Evolutionary conservation across 1,139 yeast genomes (phyloP).

Genomic region (Yamadazyma taylorii): DNA sequence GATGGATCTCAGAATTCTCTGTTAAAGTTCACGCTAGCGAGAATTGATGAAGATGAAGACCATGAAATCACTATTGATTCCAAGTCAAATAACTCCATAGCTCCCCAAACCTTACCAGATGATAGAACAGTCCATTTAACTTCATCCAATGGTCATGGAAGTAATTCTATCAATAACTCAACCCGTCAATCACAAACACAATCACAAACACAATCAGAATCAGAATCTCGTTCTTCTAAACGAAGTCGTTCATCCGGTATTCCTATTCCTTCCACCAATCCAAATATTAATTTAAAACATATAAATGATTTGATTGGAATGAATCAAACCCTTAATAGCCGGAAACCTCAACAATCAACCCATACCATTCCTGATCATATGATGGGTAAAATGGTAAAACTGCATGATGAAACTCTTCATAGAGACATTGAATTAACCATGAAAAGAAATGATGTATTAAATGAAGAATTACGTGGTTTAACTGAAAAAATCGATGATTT

Average conservation of each 20-base stretch:
- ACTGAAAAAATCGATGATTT: conserved; percentile 19
- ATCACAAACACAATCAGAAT: too few species aligned
- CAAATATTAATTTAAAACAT: conserved; percentile 12
- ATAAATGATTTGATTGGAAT: conserved; percentile 15
- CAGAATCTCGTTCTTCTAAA: too few species aligned
- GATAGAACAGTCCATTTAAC: too few species aligned
- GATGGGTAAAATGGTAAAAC: neutral
- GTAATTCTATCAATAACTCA: neutral
- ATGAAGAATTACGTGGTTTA: conserved; percentile 17
- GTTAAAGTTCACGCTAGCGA: conserved; percentile 7
- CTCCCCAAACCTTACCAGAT: too few species aligned
- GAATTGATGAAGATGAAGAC: conserved; percentile 3
- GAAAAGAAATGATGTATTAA: conserved; percentile 14
- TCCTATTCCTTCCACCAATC: conserved; percentile 2
- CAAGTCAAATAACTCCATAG: conserved; percentile 11
- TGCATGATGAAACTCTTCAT: conserved; percentile 6
- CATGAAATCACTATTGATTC: neutral
- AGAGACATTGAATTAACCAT: conserved; percentile 5
- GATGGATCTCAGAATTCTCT: neutral
- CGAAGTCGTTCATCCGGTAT: neutral
- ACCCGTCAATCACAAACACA: neutral
- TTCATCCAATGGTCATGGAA: too few species aligned
- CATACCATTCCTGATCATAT: neutral
- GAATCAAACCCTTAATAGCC: conserved; percentile 12
- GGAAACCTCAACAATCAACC: conserved; percentile 1